Evolutionary conservation across 352 stramenopile species (phyloP).

Genomic region (Phytophthora vignae): DNA sequence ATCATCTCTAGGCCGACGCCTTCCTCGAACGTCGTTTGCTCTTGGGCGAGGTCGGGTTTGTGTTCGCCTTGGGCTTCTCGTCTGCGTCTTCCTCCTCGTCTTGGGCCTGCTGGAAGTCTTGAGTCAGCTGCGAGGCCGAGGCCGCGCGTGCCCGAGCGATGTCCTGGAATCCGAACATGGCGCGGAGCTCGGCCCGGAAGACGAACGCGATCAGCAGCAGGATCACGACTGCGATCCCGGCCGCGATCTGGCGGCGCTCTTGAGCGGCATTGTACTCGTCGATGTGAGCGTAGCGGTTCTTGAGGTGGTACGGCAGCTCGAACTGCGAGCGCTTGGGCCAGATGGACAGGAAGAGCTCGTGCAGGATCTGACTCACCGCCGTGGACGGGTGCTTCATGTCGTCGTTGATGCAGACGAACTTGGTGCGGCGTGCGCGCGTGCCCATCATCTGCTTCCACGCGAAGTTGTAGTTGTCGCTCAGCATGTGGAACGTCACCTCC

Average conservation of each 20-base stretch:
- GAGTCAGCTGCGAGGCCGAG: slow-evolving; percentile 70
- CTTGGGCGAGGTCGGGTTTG: slow-evolving; percentile 1
- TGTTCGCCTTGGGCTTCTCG: neutral
- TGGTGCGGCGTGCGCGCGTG: slow-evolving; percentile 90
- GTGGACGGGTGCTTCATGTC: slow-evolving; percentile 93
- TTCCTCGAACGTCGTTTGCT: slow-evolving; percentile 21
- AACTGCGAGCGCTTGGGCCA: slow-evolving; percentile 93
- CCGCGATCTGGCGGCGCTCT: slow-evolving; percentile 51
- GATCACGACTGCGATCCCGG: slow-evolving; percentile 38
- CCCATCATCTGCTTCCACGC: slow-evolving; percentile 94
- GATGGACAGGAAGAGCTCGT: slow-evolving; percentile 94
- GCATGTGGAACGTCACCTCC: slow-evolving; percentile 96
- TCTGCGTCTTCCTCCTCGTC: slow-evolving; percentile 8
- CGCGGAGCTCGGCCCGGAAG: slow-evolving; percentile 62
- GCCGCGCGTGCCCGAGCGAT: slow-evolving; percentile 67
- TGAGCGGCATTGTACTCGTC: slow-evolving; percentile 75
- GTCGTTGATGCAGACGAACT: slow-evolving; percentile 98
- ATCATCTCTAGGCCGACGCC: slow-evolving; percentile 19
- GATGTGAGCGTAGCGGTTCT: slow-evolving; percentile 88
- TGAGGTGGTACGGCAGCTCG: slow-evolving; percentile 89
- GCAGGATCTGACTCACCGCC: slow-evolving; percentile 84
- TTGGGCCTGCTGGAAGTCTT: slow-evolving; percentile 52
- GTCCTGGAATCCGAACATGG: slow-evolving; percentile 75
- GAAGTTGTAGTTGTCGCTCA: slow-evolving; percentile 92
- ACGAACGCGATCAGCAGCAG: slow-evolving; percentile 55